Conservation (phyloP, 768 basidiomycete species). For the Sarcomyxa edulis region DNA sequence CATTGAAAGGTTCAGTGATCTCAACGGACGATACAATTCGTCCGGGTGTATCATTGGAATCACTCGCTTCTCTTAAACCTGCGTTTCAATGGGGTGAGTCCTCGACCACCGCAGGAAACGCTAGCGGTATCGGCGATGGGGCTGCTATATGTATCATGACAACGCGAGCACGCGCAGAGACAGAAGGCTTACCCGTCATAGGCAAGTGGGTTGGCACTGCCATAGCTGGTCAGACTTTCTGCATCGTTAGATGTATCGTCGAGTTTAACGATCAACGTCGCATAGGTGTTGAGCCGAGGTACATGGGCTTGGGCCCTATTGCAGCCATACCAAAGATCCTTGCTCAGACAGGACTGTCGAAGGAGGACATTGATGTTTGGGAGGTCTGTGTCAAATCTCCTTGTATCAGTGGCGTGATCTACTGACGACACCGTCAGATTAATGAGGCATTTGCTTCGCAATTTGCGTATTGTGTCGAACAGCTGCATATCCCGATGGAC, state of each 20-base stretch:
- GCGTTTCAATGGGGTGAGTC: constrained; percentile 78
- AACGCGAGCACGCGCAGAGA: constrained; percentile 70
- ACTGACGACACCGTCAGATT: constrained; percentile 46
- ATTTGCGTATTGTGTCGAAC: constrained; percentile 87
- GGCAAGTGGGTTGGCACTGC: constrained; percentile 79
- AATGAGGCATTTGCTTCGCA: constrained; percentile 93
- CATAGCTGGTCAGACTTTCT: constrained; percentile 72
- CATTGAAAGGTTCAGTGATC: constrained; percentile 60
- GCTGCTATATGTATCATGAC: constrained; percentile 82
- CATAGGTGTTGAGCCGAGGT: constrained; percentile 68
- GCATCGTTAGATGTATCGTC: constrained; percentile 1
- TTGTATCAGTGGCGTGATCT: constrained; percentile 1
- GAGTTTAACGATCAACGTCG: constrained; percentile 1
- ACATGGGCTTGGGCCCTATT: constrained; percentile 77
- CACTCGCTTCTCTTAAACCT: constrained; percentile 74
- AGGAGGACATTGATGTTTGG: constrained; percentile 72
- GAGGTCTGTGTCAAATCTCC: constrained; percentile 41
- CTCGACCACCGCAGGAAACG: constrained; percentile 79
- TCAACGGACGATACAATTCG: constrained; percentile 87
- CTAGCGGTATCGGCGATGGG: constrained; percentile 89
- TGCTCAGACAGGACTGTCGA: constrained; percentile 51
- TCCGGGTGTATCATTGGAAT: constrained; percentile 73
- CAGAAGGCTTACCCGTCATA: constrained; percentile 71
- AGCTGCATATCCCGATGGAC: constrained; percentile 67
- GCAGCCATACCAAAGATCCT: constrained; percentile 69